These are phyloP conservation scores for Rhododendron kiyosumense DNA, from an alignment of 148 eudicot genomes.

Conservation along the genomic window DNA sequence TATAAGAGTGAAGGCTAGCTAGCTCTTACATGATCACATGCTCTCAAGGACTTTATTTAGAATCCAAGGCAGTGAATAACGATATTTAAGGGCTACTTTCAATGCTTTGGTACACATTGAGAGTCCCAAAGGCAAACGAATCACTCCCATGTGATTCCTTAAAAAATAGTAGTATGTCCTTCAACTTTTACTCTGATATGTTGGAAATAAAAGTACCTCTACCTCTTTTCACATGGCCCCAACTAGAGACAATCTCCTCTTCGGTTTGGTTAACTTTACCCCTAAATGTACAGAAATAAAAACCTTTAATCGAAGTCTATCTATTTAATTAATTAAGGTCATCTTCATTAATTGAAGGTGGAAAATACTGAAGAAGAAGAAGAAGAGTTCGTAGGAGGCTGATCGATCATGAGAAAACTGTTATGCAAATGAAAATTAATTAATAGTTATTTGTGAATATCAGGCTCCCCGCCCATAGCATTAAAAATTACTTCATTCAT, in stretches of 20 bases:
- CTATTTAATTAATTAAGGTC: background rate
- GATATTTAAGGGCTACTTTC: constrained; percentile 17
- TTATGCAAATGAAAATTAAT: background rate
- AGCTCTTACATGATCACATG: constrained; percentile 17
- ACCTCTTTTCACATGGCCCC: constrained; percentile 21
- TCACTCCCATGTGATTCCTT: constrained; percentile 23
- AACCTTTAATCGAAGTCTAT: background rate
- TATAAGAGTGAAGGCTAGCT: background rate
- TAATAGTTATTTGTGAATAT: background rate
- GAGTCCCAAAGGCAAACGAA: constrained; percentile 24
- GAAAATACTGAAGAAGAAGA: background rate
- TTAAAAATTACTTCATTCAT: background rate
- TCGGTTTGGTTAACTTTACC: background rate
- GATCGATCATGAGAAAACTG: background rate
- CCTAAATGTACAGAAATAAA: background rate
- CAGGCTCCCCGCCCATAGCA: too few relatives aligned
- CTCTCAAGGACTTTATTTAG: constrained; percentile 28
- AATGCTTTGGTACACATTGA: constrained; percentile 11
- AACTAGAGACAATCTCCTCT: background rate
- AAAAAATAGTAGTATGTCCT: constrained; percentile 9
- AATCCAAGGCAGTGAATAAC: constrained; percentile 23
- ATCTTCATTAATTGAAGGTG: background rate
- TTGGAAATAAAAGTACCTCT: constrained; percentile 10
- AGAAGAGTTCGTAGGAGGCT: background rate
- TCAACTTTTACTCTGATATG: constrained; percentile 6